These are phyloP conservation scores for Blastosporella zonata DNA, from an alignment of 1,284 basidiomycete species.

Conservation along the genomic window DNA sequence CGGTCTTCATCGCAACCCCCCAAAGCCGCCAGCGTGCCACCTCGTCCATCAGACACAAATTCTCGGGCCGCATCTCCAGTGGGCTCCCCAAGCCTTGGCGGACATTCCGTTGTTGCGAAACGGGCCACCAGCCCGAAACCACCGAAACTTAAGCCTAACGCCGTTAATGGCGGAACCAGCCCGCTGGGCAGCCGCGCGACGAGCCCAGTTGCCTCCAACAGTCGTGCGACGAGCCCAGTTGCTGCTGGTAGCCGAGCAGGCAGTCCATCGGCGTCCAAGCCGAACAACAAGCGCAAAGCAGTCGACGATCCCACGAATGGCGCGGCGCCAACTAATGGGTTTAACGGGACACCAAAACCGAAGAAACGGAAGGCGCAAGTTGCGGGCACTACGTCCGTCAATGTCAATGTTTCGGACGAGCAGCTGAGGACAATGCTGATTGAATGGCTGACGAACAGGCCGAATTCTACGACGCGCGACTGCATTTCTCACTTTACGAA, in stretches of 20 bases:
- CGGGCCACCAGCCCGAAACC: conserved; percentile 77
- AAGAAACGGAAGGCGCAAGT: conserved; percentile 65
- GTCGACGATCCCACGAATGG: conserved; percentile 41
- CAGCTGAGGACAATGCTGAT: conserved; percentile 67
- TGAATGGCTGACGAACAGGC: conserved; percentile 65
- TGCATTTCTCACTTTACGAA: conserved; percentile 77
- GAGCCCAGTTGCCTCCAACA: conserved; percentile 36
- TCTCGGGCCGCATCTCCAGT: conserved; percentile 61
- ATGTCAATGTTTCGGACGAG: conserved; percentile 38
- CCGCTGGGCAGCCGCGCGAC: conserved; percentile 50
- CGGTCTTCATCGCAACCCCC: conserved; percentile 29
- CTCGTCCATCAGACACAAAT: conserved; percentile 25
- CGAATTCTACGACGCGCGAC: conserved; percentile 64
- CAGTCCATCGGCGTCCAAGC: conserved; percentile 26
- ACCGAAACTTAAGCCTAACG: conserved; percentile 50
- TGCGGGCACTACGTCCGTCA: conserved; percentile 30
- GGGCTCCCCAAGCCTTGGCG: conserved; percentile 50
- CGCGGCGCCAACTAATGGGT: conserved; percentile 28
- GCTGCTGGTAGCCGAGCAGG: conserved; percentile 23
- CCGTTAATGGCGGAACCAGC: conserved; percentile 51
- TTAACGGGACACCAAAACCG: conserved; percentile 39
- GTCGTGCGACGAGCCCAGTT: conserved; percentile 46
- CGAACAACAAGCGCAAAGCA: conserved; percentile 66
- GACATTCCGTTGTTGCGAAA: conserved; percentile 76
- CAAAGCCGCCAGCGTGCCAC: conserved; percentile 22